Conservation (phyloP, 2,329 filamentous ascomycete genomes). For the Rosellinia necatrix region DNA sequence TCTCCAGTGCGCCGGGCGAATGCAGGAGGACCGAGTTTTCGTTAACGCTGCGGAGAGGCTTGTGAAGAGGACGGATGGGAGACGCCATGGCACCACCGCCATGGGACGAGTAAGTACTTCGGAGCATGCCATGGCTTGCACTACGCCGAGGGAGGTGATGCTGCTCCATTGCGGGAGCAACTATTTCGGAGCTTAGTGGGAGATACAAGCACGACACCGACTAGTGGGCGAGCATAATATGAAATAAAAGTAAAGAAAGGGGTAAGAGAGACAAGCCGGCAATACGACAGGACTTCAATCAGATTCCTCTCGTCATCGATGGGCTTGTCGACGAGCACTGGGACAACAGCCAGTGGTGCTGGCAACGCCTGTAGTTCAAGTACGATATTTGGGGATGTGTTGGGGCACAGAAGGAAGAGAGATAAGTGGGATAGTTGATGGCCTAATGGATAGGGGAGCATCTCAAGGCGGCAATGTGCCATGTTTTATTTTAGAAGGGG, state of each 20-base stretch:
- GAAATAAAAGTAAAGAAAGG: conserved; percentile 36
- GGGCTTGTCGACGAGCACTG: conserved; percentile 22
- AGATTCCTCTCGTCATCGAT: conserved; percentile 25
- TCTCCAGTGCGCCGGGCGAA: conserved; percentile 60
- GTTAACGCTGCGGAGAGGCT: conserved; percentile 50
- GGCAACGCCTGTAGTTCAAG: conserved; percentile 21
- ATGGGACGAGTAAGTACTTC: conserved; percentile 36
- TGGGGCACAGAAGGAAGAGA: conserved; percentile 7
- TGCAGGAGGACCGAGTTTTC: conserved; percentile 50
- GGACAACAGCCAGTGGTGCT: conserved; percentile 23
- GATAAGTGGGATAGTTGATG: conserved; percentile 5
- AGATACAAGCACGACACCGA: conserved; percentile 16
- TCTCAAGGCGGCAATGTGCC: neutral
- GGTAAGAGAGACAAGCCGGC: conserved; percentile 30
- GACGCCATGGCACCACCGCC: conserved; percentile 28
- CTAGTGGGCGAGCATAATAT: conserved; percentile 29
- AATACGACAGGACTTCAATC: conserved; percentile 9
- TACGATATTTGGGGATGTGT: conserved; percentile 21
- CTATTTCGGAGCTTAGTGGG: conserved; percentile 9
- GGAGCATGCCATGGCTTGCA: conserved; percentile 41
- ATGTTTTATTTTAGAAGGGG: neutral
- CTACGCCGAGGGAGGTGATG: conserved; percentile 40
- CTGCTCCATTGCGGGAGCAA: conserved; percentile 35
- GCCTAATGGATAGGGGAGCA: conserved; percentile 6
- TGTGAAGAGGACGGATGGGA: conserved; percentile 40